These are phyloP conservation scores for Coemansia sp. DNA, from an alignment of 192 early-diverging fungal species.

Conservation along the genomic window DNA sequence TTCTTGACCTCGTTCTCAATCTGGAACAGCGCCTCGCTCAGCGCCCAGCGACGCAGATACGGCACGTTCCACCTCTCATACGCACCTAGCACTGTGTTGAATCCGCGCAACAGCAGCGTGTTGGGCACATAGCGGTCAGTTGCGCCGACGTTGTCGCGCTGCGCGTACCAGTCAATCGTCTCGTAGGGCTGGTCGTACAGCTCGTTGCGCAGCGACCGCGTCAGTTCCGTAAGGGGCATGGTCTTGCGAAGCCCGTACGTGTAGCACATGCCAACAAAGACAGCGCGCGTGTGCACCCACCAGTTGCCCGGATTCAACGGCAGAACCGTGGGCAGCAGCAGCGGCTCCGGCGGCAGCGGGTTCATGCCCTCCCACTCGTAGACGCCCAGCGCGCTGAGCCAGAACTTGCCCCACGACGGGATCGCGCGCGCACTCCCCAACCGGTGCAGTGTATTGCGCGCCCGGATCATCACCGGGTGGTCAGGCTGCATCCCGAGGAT, in stretches of 20 bases:
- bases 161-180: constrained; percentile 72
- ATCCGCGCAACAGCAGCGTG: constrained; percentile 66
- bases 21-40: constrained; percentile 73
- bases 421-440: constrained; percentile 80
- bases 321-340: constrained; percentile 71
- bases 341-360: constrained; percentile 90
- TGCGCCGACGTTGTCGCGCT: constrained; percentile 75
- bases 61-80: constrained; percentile 68
- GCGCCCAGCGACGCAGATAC: constrained; percentile 60
- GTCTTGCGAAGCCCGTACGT: constrained; percentile 70
- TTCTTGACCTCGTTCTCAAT: constrained; percentile 86
- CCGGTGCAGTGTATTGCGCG: constrained; percentile 75
- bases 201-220: constrained; percentile 76
- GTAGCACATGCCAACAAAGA: constrained; percentile 96
- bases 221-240: constrained; percentile 64
- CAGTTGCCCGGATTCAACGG: constrained; percentile 86
- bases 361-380: constrained; percentile 98
- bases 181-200: constrained; percentile 86
- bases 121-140: constrained; percentile 85
- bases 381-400: constrained; percentile 83
- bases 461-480: constrained; percentile 79
- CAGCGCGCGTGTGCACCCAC: constrained; percentile 92
- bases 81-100: constrained; percentile 65
- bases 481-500: constrained; percentile 81
- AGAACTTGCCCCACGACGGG: constrained; percentile 98